Base-by-base conservation (phyloP, 805 yeast genomes). In the Isabelozyma pseudorhagii region DNA sequence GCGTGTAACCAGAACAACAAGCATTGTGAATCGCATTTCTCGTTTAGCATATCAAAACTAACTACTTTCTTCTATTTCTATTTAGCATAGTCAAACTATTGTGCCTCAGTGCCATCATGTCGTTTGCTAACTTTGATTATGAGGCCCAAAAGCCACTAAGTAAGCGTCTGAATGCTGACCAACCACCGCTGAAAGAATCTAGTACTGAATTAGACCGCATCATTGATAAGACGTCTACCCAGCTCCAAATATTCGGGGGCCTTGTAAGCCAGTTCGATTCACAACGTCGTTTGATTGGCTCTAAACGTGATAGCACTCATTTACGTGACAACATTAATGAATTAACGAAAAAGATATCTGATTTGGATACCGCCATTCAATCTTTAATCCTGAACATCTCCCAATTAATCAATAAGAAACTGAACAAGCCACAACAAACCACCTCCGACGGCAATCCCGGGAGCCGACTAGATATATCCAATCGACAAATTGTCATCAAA, bases 101-200 rank as follows among this genome's bases (percentile, higher is more conserved):
- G 36, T 13, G 36, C n/a, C 5, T 10, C n/a, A 31, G 36, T 13
- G 10, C 36, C 34, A 40, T 15, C 29, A 80, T 80, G 84, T 80
- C 84, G 11, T 80, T 80, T 68, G 83, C 83, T 40, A 77, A 78
- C 48, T 69, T 67, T 51, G 83, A 79, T 57, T 46, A 73, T 10
- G 83, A 80, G 58, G 79, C 83, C 1, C 83, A 80, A 53, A 68
- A 56, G 39, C 53, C 60, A 4, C n/a, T 46, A 21, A 41, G 53
- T 42, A 48, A 52, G 15, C 13, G 42, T 44, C 27, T 41, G 42
- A 21, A 4, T 34, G 36, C 27, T 3, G 36, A 31, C 36, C 36
- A 10, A 10, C 36, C 10, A 1, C 36, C 10, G 25, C 41, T 14
- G 40, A 49, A 31, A 15, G 46, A 21, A 44, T 54, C 28, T 54